phyloP scores from a whole-genome alignment of 306 rosid genomes.

The Mucuna pruriens region DNA sequence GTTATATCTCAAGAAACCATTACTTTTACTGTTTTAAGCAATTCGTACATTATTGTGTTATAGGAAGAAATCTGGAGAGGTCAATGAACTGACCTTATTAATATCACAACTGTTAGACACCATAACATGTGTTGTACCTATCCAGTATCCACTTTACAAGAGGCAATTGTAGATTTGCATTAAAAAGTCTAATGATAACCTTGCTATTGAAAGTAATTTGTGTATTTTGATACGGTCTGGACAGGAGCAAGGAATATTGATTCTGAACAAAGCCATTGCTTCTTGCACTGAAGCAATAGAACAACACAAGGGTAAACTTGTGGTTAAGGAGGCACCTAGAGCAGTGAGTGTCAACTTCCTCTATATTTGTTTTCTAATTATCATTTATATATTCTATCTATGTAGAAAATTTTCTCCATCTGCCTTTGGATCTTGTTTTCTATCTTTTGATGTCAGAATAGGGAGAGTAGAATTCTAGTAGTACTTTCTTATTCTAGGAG shows the following conservation, averaged over 20 bases:
- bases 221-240: constrained; percentile 30
- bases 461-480: neutral
- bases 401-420: neutral
- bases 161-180: constrained; percentile 5
- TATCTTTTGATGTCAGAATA: neutral
- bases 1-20: neutral
- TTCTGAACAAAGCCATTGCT: constrained; percentile 72
- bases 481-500: neutral
- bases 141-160: neutral
- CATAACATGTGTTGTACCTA: neutral
- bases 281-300: constrained; percentile 85
- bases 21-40: neutral
- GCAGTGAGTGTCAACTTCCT: constrained; percentile 68
- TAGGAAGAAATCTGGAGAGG: neutral
- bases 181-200: neutral
- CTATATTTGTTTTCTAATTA: neutral
- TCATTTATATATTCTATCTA: neutral
- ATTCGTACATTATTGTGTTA: neutral
- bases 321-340: constrained; percentile 89
- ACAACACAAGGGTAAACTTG: constrained; percentile 82
- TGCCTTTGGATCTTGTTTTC: constrained; percentile 26
- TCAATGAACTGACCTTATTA: neutral
- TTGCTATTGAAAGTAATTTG: constrained; percentile 6
- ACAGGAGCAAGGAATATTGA: constrained; percentile 92
- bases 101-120: neutral